Percentiles rank a stretch among this genome's conserved stretches.
Evolutionary conservation across 2,329 filamentous ascomycete species (phyloP).

Genomic region (Claviceps fusiformis): DNA sequence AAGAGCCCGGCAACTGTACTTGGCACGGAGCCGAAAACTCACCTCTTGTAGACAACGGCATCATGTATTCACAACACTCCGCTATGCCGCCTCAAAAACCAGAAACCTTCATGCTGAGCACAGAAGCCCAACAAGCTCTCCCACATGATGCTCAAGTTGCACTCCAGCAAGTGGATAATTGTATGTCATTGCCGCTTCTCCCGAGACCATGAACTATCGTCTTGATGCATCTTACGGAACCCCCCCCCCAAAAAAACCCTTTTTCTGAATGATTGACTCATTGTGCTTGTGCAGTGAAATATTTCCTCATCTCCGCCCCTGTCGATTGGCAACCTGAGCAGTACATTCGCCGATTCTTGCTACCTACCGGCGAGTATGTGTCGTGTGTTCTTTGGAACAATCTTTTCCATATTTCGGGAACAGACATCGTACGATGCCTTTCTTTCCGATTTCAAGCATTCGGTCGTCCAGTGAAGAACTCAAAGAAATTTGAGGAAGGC

Average conservation of each 20-base stretch:
- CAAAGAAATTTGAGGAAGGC: slow-evolving; percentile 98
- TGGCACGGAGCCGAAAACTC: not conserved
- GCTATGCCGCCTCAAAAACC: slow-evolving; percentile 91
- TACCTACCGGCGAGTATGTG: slow-evolving; percentile 96
- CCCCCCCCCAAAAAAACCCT: too few species aligned
- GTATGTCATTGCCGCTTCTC: slow-evolving; percentile 40
- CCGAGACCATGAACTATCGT: not conserved
- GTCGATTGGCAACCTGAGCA: slow-evolving; percentile 97
- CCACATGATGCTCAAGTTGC: slow-evolving; percentile 95
- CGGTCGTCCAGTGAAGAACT: slow-evolving; percentile 95
- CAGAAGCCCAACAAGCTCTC: slow-evolving; percentile 89
- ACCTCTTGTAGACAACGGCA: slow-evolving; percentile 14
- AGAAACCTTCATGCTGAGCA: slow-evolving; percentile 97
- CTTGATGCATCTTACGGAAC: not conserved
- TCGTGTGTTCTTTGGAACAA: slow-evolving; percentile 99
- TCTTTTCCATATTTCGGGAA: slow-evolving; percentile 97
- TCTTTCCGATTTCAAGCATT: slow-evolving; percentile 98
- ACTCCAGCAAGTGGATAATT: slow-evolving; percentile 93
- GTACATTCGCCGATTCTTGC: slow-evolving; percentile 87
- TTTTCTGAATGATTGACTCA: not conserved
- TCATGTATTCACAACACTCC: slow-evolving; percentile 72
- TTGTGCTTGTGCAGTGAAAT: slow-evolving; percentile 59
- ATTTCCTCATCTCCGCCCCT: slow-evolving; percentile 96
- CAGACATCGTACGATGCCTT: slow-evolving; percentile 94
- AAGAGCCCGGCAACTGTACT: not conserved